Percentiles rank a stretch among this genome's conserved stretches.
Conservation (phyloP, 495 filamentous ascomycete species). For the Rhypophila decipiens region DNA sequence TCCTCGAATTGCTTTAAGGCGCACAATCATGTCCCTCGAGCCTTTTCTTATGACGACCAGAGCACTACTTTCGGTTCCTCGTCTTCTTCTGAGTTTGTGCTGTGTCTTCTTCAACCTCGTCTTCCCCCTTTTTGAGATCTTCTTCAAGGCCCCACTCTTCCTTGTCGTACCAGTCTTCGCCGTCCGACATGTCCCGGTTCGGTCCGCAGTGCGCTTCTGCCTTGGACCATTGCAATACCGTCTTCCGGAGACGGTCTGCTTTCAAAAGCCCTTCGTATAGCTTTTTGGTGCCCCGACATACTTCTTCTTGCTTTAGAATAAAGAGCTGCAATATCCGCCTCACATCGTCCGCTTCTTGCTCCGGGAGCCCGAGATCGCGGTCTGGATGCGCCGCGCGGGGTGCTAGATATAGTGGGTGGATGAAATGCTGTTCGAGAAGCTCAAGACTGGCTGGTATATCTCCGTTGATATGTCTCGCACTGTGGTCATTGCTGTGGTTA, state of each 20-base stretch:
- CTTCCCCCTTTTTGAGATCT: conserved; percentile 82
- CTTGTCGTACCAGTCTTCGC: conserved; percentile 93
- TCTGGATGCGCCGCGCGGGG: conserved; percentile 66
- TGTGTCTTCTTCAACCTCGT: conserved; percentile 82
- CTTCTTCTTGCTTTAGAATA: conserved; percentile 93
- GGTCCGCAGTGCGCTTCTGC: conserved; percentile 83
- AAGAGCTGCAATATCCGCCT: conserved; percentile 76
- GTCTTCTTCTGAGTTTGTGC: conserved; percentile 70
- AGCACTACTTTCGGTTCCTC: conserved; percentile 48
- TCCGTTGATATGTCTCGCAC: too few relatives aligned
- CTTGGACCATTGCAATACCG: conserved; percentile 77
- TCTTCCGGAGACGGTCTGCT: conserved; percentile 70
- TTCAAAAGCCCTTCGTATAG: conserved; percentile 70
- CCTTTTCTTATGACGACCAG: not conserved
- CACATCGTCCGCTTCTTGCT: conserved; percentile 80
- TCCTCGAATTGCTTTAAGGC: too few relatives aligned
- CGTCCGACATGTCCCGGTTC: conserved; percentile 66
- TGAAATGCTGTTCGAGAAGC: conserved; percentile 44
- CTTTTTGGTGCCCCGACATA: conserved; percentile 70
- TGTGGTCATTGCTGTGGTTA: too few relatives aligned
- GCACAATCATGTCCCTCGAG: too few relatives aligned
- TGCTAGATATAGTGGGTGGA: conserved; percentile 83
- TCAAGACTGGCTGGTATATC: not conserved
- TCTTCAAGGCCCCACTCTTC: conserved; percentile 82
- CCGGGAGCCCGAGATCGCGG: conserved; percentile 71